Base-by-base conservation (phyloP, 768 basidiomycete species). In the Lactarius vividus region DNA sequence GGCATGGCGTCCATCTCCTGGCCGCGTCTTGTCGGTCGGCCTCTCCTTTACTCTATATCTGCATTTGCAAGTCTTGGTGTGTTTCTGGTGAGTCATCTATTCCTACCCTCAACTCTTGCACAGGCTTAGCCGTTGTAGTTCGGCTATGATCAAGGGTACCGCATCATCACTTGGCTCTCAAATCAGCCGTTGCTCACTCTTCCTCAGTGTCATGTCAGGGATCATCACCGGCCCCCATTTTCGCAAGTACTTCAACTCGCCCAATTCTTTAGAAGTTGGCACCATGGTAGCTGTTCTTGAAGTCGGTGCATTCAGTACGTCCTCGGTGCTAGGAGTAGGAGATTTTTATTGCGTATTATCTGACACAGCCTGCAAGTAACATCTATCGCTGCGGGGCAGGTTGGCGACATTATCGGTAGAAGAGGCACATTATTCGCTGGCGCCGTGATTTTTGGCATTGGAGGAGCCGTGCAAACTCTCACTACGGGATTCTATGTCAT, bases 271-370 rank as follows among this genome's bases (percentile, higher is more conserved):
- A 58, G 84, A 89, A 72, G 76, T 94, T 28, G 95, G 94, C n/a
- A 93, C 92, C 23, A 94, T 98, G 90, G 94, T 97, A 46, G 92
- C 95, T n/a, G 88, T 96, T 6, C 79, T 96, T 39, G 94, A 98
- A 77, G 83, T 98, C 40, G 95, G 95, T 53, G 95, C 95, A 44
- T 88, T 97, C 75, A 82, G 94, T 92, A 73, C 52, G 87, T 23
- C 78, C 60, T 49, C 52, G 15, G 39, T 40, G 31, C n/a, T 23
- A 52, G 9, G 15, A 6, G 23, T 61, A 33, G 8, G 33, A 33
- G 33, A 33, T 9, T 1, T 35, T 39, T 10, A 18, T 55, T 15
- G 31, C n/a, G 52, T 31, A 44, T 61, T 59, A 53, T 55, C 55
- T 60, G 55, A 57, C 44, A 60, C 70, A 55, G 67, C 54, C 7